Conservation (phyloP, 1,284 basidiomycete genomes). For the Naganishia sp. region DNA sequence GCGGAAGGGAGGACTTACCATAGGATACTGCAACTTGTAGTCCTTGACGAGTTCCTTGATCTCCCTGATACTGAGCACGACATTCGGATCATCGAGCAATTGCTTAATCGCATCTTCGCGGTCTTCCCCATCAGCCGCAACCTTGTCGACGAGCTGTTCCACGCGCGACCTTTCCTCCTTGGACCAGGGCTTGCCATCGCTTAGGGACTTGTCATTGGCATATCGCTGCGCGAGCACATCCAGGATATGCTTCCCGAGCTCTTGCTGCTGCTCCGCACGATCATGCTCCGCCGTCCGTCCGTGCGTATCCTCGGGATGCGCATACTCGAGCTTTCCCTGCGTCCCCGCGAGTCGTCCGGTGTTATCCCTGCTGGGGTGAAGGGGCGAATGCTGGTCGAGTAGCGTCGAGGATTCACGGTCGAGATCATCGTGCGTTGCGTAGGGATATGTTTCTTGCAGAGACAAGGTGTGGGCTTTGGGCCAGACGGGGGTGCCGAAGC, state of each 20-base stretch:
- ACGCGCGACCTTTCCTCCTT: constrained; percentile 10
- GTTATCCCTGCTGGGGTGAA: constrained; percentile 16
- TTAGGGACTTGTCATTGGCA: background rate
- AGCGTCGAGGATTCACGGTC: constrained; percentile 6
- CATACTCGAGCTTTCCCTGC: constrained; percentile 14
- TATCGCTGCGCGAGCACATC: constrained; percentile 2
- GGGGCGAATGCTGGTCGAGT: constrained; percentile 13
- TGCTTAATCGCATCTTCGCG: constrained; percentile 17
- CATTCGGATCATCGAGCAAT: constrained; percentile 23
- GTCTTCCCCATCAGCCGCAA: background rate
- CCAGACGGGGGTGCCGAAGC: constrained; percentile 25
- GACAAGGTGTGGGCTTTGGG: constrained; percentile 25
- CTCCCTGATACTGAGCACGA: constrained; percentile 34
- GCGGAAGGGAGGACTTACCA: constrained; percentile 17
- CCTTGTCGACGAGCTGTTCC: background rate
- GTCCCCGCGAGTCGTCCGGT: constrained; percentile 28
- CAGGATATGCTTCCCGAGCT: constrained; percentile 1
- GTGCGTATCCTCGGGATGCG: constrained; percentile 15
- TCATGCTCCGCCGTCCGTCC: background rate
- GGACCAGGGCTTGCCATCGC: constrained; percentile 4
- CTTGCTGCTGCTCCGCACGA: background rate
- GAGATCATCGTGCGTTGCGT: constrained; percentile 1
- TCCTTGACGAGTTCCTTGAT: constrained; percentile 34
- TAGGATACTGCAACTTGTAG: constrained; percentile 29
- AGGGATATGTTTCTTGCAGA: constrained; percentile 3